phyloP scores from a whole-genome alignment of 1,139 yeast genomes.

The Hyphopichia fennica region DNA sequence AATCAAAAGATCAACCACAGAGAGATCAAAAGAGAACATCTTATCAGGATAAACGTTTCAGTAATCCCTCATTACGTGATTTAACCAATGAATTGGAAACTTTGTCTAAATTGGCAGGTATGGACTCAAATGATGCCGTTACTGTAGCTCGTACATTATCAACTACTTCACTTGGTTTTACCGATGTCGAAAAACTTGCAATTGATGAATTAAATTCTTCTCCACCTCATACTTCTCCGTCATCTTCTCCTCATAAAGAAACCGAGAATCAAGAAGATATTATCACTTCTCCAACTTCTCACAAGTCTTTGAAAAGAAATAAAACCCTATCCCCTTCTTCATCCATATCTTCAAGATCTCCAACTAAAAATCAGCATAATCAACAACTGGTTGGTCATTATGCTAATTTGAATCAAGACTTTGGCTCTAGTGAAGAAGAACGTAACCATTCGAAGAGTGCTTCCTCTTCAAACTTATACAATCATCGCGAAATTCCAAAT shows the following conservation, averaged over 20 bases:
- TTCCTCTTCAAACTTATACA: background rate
- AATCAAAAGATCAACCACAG: constrained; percentile 5
- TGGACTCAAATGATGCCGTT: constrained; percentile 72
- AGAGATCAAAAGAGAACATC: constrained; percentile 7
- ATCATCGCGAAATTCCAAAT: background rate
- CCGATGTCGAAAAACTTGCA: constrained; percentile 51
- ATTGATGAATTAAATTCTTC: constrained; percentile 36
- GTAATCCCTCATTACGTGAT: constrained; percentile 63
- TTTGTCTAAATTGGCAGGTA: constrained; percentile 67
- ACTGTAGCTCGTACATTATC: constrained; percentile 72
- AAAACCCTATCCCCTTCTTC: constrained; percentile 2
- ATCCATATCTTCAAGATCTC: background rate
- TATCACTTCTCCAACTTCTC: constrained; percentile 16
- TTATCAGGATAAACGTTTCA: constrained; percentile 14
- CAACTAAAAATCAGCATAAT: constrained; percentile 4
- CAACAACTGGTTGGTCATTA: background rate
- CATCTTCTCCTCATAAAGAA: constrained; percentile 5
- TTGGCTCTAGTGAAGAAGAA: background rate
- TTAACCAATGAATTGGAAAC: constrained; percentile 66
- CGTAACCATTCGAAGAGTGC: background rate
- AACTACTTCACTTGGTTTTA: constrained; percentile 57
- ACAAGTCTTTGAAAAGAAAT: constrained; percentile 10
- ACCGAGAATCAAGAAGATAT: constrained; percentile 14
- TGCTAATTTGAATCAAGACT: background rate
- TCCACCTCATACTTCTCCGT: constrained; percentile 25